These are phyloP conservation scores for Babesia bigemina DNA, from an alignment of 169 alveolate species.

Conservation along the genomic window DNA sequence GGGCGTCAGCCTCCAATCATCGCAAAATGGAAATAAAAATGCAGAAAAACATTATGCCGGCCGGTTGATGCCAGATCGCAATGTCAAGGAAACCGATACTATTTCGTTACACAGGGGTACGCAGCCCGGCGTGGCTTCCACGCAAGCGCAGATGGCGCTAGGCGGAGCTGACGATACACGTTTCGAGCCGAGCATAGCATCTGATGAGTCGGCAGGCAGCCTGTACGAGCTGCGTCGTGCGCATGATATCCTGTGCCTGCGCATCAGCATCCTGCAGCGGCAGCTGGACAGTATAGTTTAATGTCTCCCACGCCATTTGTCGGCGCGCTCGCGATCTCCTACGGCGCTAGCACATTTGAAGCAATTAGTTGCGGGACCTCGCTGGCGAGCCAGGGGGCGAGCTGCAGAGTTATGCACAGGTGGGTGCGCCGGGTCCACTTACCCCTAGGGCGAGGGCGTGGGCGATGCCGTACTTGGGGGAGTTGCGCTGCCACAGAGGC, in stretches of 20 bases:
- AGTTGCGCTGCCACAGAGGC: constrained; percentile 93
- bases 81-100: too few relatives aligned
- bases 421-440: constrained; percentile 17
- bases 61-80: too few relatives aligned
- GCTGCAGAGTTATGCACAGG: constrained; percentile 55
- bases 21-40: not conserved
- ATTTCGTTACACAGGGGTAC: too few relatives aligned
- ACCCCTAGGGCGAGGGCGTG: constrained; percentile 94
- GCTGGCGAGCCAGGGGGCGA: constrained; percentile 99
- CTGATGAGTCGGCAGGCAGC: too few relatives aligned
- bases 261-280: constrained; percentile 5
- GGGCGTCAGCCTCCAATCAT: not conserved
- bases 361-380: constrained; percentile 88
- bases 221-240: not conserved
- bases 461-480: constrained; percentile 95
- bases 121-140: too few relatives aligned
- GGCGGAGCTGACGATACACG: too few relatives aligned
- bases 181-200: too few relatives aligned
- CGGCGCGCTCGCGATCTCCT: not conserved
- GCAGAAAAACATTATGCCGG: not conserved
- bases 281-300: not conserved
- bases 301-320: not conserved
- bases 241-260: constrained; percentile 1
- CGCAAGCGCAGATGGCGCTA: too few relatives aligned
- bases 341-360: constrained; percentile 58